Base-by-base conservation (phyloP, 306 rosid genomes). In the Comarum palustre region DNA sequence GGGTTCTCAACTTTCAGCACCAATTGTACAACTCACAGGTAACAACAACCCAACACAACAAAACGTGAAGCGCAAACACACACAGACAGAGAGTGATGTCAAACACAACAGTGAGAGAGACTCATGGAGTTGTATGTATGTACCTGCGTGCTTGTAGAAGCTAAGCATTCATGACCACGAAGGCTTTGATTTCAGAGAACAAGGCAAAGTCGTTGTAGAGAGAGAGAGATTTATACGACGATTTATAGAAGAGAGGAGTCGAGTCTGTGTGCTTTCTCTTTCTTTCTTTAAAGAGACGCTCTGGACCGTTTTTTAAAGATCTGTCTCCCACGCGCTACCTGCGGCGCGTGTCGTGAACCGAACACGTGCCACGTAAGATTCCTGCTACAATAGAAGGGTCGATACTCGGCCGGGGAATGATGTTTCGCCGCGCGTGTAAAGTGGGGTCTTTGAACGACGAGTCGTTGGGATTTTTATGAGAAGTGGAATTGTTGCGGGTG, bases 131-230 rank as follows among this genome's bases (percentile, higher is more conserved):
- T 38, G 69, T 79, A 25, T 41, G 63, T 57, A 27, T 0, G 13
- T 61, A 89, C 90, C 95, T 79, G 86, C 68, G 73, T 29, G 25
- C 85, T 80, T 80, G 83, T 68, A 22, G 73, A 70, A 80, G 85
- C 82, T 76, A 62, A 81, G 84, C 63, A 83, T 81, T 86, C 90
- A 91, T 91, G 91, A 77, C 77, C 75, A 74, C 80, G 79, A 87
- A 76, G 85, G 85, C 64, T 46, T 46, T 86, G 86, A 90, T 82
- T 87, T 69, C 75, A 16, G 11, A 31, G 66, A 59, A 69, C 51
- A 79, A 32, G 50, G 47, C 89, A 38, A 87, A 85, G 86, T 82
- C 86, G 70, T 85, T 83, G 77, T 75, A 82, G 73, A 70, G 84
- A 73, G 43, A 50, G 71, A 71, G 1, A 61, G 20, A 17, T 17